These are phyloP conservation scores for Knufia fluminis DNA, from an alignment of 2,329 filamentous ascomycete genomes.

Conservation along the genomic window DNA sequence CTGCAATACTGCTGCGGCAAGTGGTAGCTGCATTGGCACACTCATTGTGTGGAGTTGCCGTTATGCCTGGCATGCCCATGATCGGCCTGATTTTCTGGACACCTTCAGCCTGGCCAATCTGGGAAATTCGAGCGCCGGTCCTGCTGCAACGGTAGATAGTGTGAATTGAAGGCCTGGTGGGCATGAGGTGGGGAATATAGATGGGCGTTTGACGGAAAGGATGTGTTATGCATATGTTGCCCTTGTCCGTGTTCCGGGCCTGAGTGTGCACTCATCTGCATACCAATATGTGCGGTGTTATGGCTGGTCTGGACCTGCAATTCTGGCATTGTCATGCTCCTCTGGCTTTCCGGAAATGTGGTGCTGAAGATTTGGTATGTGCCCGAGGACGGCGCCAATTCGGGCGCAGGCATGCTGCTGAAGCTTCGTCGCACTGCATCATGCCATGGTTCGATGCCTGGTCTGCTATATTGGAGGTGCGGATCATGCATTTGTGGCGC, in stretches of 20 bases:
- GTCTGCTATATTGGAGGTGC: neutral
- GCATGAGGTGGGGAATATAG: neutral
- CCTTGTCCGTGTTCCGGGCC: neutral
- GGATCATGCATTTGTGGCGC: neutral
- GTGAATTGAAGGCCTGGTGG: neutral
- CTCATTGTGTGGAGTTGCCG: no score
- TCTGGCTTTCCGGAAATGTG: neutral
- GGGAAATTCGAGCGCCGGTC: neutral
- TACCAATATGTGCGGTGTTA: neutral
- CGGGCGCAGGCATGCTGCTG: neutral
- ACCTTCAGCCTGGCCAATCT: no score
- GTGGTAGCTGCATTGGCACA: no score
- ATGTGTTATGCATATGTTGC: neutral
- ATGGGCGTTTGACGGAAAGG: neutral
- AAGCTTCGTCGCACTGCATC: neutral
- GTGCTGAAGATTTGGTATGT: neutral
- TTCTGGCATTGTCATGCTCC: slow-evolving; percentile 1
- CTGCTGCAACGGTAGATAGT: neutral
- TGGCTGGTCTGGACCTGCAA: neutral
- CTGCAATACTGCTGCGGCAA: no score
- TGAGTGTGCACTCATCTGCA: neutral
- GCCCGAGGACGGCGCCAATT: neutral
- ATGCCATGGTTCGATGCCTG: neutral
- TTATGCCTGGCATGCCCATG: no score
- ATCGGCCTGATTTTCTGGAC: no score